Evolutionary conservation across 768 basidiomycete genomes (phyloP), one percentile per base, ranked within the genome.

Genomic region (Scleroderma citrinum): DNA sequence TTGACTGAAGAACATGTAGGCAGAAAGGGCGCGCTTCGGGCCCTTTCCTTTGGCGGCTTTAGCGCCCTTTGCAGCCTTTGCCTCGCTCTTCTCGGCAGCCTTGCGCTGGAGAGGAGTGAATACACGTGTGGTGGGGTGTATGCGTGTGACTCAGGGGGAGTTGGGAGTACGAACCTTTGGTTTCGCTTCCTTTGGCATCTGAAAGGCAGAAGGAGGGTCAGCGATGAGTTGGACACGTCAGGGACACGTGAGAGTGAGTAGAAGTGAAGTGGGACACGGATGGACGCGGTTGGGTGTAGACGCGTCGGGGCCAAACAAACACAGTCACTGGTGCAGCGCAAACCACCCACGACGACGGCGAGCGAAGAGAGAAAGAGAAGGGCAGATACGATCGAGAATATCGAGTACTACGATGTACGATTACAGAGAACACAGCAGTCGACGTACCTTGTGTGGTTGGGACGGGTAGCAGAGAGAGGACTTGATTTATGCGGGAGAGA

Each of bases 1-100:
- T 68, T 93, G 89, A 59, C 82, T 85, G 78, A 97, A 98, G 86
- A 93, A 93, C 95, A 98, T 96, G 75, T 96, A 98, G 35, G 95
- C 92, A 26, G 93, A 96, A 40, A 96, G 77, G 0, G 91, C 87
- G 47, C 93, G 83, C 74, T 97, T 96, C 53, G 92, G 92, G 0
- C 64, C 65, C n/a, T n/a, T n/a, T 14, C 66, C 65, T 56, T 66
- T 66, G 39, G 85, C 81, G 66, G 92, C 84, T 71, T 90, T 92
- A 71, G 86, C 82, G 51, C 69, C 67, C 63, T 82, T 82, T 56
- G 76, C 56, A 20, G 54, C 52, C 53, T 66, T 66, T 7, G 57
- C 63, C 59, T 85, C 84, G 20, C 77, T 74, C 71, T 87, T 87
- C 59, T 82, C 81, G 46, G 80, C 81, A 63, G 83, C 84, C 72